These are phyloP conservation scores for Mortierella sp. DNA, from an alignment of 371 early-diverging fungal genomes.

Conservation along the genomic window DNA sequence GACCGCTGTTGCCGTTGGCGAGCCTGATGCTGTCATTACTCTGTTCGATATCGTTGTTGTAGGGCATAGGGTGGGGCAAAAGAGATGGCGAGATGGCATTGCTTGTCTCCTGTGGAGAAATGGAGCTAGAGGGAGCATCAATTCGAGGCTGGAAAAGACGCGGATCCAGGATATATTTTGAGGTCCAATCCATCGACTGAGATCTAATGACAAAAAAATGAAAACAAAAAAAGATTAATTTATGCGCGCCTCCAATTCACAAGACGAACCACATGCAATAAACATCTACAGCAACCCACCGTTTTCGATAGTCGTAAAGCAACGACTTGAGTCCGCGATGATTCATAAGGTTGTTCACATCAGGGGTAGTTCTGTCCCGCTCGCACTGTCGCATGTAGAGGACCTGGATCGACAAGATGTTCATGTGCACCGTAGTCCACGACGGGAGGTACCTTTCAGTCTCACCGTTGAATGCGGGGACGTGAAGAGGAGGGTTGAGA, in stretches of 20 bases:
- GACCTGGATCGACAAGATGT: slow-evolving; percentile 10
- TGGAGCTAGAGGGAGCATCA: neutral
- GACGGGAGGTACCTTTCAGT: neutral
- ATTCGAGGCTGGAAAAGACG: slow-evolving; percentile 5
- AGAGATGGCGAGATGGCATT: neutral
- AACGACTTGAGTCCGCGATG: neutral
- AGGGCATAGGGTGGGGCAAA: neutral
- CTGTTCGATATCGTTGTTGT: neutral
- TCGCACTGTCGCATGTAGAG: slow-evolving; percentile 5
- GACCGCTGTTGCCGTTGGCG: neutral
- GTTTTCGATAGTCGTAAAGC: neutral
- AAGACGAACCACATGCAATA: neutral
- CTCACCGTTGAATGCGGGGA: neutral
- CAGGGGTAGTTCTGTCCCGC: neutral
- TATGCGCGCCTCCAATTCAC: neutral
- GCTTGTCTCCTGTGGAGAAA: neutral
- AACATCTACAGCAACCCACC: neutral
- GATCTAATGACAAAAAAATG: neutral
- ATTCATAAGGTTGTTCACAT: neutral
- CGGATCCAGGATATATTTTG: neutral
- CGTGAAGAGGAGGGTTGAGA: neutral
- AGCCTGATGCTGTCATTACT: neutral
- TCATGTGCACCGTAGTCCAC: slow-evolving; percentile 6
- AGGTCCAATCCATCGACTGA: neutral
- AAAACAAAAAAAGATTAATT: neutral